phyloP scores from a whole-genome alignment of 129 eudicot genomes.

The Flaveria brownii region DNA sequence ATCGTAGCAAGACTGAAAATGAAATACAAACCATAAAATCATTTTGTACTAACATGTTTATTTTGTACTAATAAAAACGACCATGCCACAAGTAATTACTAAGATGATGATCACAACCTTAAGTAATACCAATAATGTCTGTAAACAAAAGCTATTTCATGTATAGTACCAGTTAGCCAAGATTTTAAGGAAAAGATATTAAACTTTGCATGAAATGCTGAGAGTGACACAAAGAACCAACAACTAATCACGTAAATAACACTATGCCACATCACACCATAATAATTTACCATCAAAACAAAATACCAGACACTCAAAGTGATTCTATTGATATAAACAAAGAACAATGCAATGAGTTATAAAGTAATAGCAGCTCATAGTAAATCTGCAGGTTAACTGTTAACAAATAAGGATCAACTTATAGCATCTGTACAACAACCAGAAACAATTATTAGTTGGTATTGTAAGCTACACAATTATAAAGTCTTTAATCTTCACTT shows the following conservation, averaged over 20 bases:
- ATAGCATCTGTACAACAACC: background rate
- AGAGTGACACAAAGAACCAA: background rate
- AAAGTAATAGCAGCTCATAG: background rate
- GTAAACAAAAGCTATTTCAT: background rate
- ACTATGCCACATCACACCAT: background rate
- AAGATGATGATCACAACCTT: background rate
- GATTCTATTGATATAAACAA: conserved; percentile 7
- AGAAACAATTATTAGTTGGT: background rate
- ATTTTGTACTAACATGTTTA: background rate
- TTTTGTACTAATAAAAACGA: background rate
- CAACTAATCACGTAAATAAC: background rate
- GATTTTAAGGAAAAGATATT: background rate
- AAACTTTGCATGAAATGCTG: conserved; percentile 13
- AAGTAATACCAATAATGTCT: background rate
- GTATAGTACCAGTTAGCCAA: background rate
- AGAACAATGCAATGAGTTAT: background rate
- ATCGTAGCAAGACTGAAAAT: conserved; percentile 82
- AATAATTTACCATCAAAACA: conserved; percentile 2
- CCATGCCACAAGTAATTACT: conserved; percentile 6
- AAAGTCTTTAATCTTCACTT: background rate
- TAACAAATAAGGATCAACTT: background rate
- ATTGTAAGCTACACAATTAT: background rate
- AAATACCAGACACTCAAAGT: background rate
- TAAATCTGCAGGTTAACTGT: conserved; percentile 16
- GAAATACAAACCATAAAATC: background rate